Evolutionary conservation across 2,329 filamentous ascomycete genomes (phyloP), one percentile per base, ranked within the genome.

Genomic region (Exutisphaerella laricina): DNA sequence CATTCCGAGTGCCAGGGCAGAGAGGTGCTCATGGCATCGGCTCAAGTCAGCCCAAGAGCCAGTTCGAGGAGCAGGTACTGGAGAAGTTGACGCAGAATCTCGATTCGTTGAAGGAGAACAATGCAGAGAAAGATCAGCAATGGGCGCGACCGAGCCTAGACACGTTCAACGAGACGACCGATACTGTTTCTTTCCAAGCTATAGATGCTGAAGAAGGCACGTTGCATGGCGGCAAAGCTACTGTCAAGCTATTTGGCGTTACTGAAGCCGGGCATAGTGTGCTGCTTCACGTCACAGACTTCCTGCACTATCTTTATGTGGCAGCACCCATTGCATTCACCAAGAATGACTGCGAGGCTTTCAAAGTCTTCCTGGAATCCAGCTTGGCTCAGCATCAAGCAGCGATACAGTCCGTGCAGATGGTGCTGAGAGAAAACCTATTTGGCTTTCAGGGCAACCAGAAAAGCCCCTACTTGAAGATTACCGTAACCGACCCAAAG

Each of bases 1-100:
- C 75, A 44, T 74, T 85, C 55, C 78, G 75, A 41, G 76, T 79
- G 41, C 82, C 82, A 16, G 72, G 68, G 8, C 55, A 46, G 44
- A 55, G 46, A 45, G 53, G 44, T 12, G 34, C 48, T 7, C 77
- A 78, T 53, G 77, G 75, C 50, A 63, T 80, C 46, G 74, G 78
- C 50, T 90, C 85, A 1, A 89, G 78, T 55, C 87, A 89, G 65
- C 78, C 79, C 12, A 96, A 94, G 70, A 95, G 88, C 63, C 78
- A 84, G 42, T 98, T 98, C 63, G 92, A 97, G 67, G 83, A 85
- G 45, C 88, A 96, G 62, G 87, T 95, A 2, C 75, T 98, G 49
- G 90, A 96, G 73, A 95, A 94, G 71, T 78, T 98, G 66, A 92
- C 88, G 49, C 90, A 97, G 66, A 88, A 96, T 61, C 89, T 97